These are phyloP conservation scores for Pseudognaphalium luteoalbum DNA, from an alignment of 129 eudicot species.

Conservation along the genomic window DNA sequence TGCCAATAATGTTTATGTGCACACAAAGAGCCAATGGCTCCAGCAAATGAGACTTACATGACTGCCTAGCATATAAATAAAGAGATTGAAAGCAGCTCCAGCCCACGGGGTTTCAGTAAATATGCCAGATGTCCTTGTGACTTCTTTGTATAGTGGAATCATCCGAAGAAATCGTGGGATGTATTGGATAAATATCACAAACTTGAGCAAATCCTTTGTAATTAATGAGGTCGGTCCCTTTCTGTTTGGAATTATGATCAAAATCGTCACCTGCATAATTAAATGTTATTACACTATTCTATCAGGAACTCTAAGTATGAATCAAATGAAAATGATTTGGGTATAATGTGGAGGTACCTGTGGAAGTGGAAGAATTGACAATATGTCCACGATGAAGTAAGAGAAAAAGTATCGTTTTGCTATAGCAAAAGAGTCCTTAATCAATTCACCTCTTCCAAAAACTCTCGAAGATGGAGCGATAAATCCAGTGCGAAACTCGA, in stretches of 20 bases:
- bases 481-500: constrained; percentile 78
- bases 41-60: constrained; percentile 55
- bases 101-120: constrained; percentile 87
- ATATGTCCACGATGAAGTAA: constrained; percentile 64
- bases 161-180: constrained; percentile 67
- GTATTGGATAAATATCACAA: constrained; percentile 57
- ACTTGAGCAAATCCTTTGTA: constrained; percentile 64
- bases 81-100: constrained; percentile 86
- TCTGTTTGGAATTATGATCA: constrained; percentile 34
- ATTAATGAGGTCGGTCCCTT: constrained; percentile 46
- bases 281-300: not conserved
- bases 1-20: not conserved
- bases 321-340: not conserved
- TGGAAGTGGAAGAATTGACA: constrained; percentile 81
- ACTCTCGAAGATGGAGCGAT: constrained; percentile 73
- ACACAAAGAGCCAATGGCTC: not conserved
- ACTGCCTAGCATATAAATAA: constrained; percentile 82
- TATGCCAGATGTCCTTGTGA: constrained; percentile 70
- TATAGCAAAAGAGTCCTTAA: constrained; percentile 58
- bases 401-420: constrained; percentile 61
- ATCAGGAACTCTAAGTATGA: too few relatives aligned
- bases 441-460: constrained; percentile 76
- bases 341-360: constrained; percentile 46
- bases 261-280: constrained; percentile 49
- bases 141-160: constrained; percentile 61